phyloP scores from a whole-genome alignment of 805 yeast species.

The Isabelozyma pseudorhagii region DNA sequence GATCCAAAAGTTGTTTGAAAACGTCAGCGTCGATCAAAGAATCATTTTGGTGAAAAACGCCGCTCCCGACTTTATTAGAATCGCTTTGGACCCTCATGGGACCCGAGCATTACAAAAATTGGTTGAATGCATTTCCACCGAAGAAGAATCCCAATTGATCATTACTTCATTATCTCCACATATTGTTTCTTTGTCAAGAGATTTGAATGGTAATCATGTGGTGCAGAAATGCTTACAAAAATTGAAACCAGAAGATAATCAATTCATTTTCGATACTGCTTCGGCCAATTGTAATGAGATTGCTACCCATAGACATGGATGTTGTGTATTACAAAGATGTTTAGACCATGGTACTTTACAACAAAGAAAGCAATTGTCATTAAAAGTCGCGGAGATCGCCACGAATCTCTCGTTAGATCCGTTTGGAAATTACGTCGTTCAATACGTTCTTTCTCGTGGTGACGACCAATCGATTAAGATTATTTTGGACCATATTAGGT shows the following conservation, averaged over 20 bases:
- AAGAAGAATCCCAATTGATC: constrained; percentile 67
- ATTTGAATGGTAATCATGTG: constrained; percentile 94
- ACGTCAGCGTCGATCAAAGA: constrained; percentile 67
- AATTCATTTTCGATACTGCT: constrained; percentile 88
- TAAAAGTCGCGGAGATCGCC: constrained; percentile 66
- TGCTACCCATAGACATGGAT: constrained; percentile 95
- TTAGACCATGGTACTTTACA: constrained; percentile 77
- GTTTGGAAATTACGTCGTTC: constrained; percentile 95
- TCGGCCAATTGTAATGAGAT: constrained; percentile 68
- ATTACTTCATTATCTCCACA: constrained; percentile 61
- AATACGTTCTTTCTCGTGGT: constrained; percentile 69
- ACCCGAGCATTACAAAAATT: constrained; percentile 92
- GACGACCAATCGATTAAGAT: constrained; percentile 30
- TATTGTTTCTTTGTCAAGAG: constrained; percentile 78
- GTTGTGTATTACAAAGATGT: constrained; percentile 95
- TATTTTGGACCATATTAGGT: constrained; percentile 33
- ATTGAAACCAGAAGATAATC: constrained; percentile 63
- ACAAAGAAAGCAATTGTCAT: constrained; percentile 68
- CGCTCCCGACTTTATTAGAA: constrained; percentile 66
- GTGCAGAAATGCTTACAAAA: constrained; percentile 87
- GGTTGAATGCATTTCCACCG: constrained; percentile 74
- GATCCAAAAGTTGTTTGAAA: constrained; percentile 85
- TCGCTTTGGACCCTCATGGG: constrained; percentile 93
- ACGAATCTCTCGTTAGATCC: constrained; percentile 80
- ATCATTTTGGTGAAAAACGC: constrained; percentile 67